Evolutionary conservation across 2,329 filamentous ascomycete genomes (phyloP), one percentile per base, ranked within the genome.

Genomic region (Cladosporium halotolerans): DNA sequence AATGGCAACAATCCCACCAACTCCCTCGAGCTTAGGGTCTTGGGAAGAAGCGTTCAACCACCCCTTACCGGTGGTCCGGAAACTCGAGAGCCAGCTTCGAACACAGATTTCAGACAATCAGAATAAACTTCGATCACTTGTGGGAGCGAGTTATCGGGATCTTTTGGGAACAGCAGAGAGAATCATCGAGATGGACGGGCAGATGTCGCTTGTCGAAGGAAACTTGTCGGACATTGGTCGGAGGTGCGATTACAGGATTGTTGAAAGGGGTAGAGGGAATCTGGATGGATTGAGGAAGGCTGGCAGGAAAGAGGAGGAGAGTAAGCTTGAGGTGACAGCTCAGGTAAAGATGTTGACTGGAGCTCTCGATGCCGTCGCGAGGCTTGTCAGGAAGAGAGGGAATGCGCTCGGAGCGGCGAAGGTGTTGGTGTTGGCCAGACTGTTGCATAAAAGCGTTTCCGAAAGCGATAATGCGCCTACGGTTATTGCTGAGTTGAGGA

Each of bases 101-200:
- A 73, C 74, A 56, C 79, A 81, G 67, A 78, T 83, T 59, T 72
- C 78, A 45, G 81, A 80, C 61, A 85, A 85, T 69, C 79, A 79
- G 64, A 80, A 83, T 70, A 84, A 82, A 71, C 74, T 86, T 62
- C 78, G 83, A 61, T 79, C 79, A 59, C 76, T 86, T 53, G 83
- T 86, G 58, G 83, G 83, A 16, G 76, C 79, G 62, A 81, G 82
- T 64, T 97, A 97, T 71, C 87, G 92, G 61, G 89, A 93, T 63
- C 82, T 97, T 8, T 82, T 97, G 23, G 88, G 88, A 49, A 96
- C 92, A 0, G 92, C 92, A 52, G 91, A 96, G 72, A 85, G 85
- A n/a, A 97, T 97, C 60, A 86, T 96, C 52, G 80, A 84, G 56
- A 96, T 97, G 89, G 86, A 89, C 60, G 72, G 72, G 38, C 84